Conservation (phyloP, 306 rosid genomes). For the Chamaecrista fasciculata region DNA sequence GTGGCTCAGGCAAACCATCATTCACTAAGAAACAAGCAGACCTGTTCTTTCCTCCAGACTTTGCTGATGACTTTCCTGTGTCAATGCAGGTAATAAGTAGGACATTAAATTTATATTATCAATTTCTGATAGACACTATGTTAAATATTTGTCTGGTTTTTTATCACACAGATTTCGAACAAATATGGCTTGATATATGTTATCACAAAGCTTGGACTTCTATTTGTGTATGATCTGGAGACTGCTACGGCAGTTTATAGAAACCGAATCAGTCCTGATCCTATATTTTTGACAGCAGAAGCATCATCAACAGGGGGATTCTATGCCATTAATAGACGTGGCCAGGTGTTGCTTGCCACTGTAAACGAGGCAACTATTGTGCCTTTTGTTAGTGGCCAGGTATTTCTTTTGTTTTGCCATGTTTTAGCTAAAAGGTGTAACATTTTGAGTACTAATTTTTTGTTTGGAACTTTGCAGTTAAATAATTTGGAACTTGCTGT, state of each 20-base stretch:
- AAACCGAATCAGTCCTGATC: conserved; percentile 84
- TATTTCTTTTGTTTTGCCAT: conserved; percentile 29
- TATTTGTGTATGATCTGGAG: conserved; percentile 81
- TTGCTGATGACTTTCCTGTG: conserved; percentile 86
- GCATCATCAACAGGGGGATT: conserved; percentile 67
- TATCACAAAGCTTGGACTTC: conserved; percentile 79
- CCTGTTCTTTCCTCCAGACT: conserved; percentile 81
- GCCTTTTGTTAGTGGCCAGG: conserved; percentile 78
- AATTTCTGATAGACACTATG: conserved; percentile 7
- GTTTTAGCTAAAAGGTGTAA: conserved; percentile 23
- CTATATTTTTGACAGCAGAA: conserved; percentile 77
- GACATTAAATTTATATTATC: conserved; percentile 20
- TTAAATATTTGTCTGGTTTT: conserved; percentile 27
- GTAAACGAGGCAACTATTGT: conserved; percentile 75
- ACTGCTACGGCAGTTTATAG: conserved; percentile 80
- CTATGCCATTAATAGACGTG: conserved; percentile 79
- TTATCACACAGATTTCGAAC: conserved; percentile 52
- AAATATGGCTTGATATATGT: conserved; percentile 77
- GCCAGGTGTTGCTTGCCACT: conserved; percentile 80
- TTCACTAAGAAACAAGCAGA: conserved; percentile 78
- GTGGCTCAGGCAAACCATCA: conserved; percentile 64
- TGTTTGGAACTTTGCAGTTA: conserved; percentile 47
- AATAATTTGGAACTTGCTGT: conserved; percentile 86
- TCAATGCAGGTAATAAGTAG: conserved; percentile 67
- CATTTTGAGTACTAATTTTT: conserved; percentile 1